Percentiles rank a stretch among this genome's conserved stretches.
Evolutionary conservation across 169 alveolate species (phyloP).

Genomic region (Plasmodium chabaudi): DNA sequence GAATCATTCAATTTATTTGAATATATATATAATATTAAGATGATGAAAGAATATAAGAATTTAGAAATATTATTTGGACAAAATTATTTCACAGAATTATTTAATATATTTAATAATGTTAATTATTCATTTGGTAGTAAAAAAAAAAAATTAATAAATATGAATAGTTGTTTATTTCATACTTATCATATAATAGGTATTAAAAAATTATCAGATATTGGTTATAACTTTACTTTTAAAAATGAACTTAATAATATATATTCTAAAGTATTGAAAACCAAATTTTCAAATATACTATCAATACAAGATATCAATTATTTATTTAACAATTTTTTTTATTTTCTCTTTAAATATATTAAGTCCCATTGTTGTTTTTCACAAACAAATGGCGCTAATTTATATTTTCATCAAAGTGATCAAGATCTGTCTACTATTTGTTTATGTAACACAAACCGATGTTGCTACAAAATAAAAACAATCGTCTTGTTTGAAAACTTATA

Average conservation of each 20-base stretch:
- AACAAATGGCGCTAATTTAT: constrained; percentile 1
- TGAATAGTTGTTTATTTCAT: constrained; percentile 58
- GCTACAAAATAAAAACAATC: constrained; percentile 71
- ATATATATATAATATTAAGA: constrained; percentile 54
- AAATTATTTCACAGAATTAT: constrained; percentile 15
- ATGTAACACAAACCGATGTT: constrained; percentile 41
- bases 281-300: constrained; percentile 37
- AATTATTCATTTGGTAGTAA: constrained; percentile 48
- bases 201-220: constrained; percentile 35
- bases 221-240: constrained; percentile 59
- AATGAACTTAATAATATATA: constrained; percentile 57
- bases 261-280: constrained; percentile 73
- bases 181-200: constrained; percentile 74
- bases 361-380: constrained; percentile 41
- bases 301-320: constrained; percentile 50
- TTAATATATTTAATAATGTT: constrained; percentile 48
- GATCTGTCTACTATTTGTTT: constrained; percentile 7
- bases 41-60: constrained; percentile 66
- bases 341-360: constrained; percentile 38
- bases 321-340: constrained; percentile 65
- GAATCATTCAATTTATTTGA: constrained; percentile 32
- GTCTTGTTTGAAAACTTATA: constrained; percentile 39
- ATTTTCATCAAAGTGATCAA: not conserved
- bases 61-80: constrained; percentile 3
- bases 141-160: constrained; percentile 66